Conservation (phyloP, 768 basidiomycete genomes). For the Russula virescens region DNA sequence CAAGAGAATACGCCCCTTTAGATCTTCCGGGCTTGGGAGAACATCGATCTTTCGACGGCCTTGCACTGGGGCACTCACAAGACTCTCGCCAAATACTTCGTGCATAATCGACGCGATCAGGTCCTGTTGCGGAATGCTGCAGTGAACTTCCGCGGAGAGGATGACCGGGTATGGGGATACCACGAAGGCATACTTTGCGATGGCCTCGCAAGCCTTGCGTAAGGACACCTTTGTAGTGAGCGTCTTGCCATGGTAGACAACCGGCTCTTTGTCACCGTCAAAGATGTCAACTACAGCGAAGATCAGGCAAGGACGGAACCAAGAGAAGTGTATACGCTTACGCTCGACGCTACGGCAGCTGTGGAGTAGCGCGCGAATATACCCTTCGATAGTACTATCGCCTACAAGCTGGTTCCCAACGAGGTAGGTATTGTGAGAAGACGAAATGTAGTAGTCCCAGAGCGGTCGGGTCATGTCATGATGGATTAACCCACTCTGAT, state of each 20-base stretch:
- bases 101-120: conserved; percentile 69
- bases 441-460: conserved; percentile 82
- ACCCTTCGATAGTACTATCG: conserved; percentile 85
- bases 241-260: conserved; percentile 87
- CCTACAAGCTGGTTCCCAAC: conserved; percentile 85
- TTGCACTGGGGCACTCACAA: conserved; percentile 46
- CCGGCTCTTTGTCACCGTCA: conserved; percentile 79
- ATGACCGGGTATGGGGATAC: conserved; percentile 89
- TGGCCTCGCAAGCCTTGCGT: conserved; percentile 76
- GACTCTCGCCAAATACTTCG: conserved; percentile 49
- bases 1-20: conserved; percentile 73
- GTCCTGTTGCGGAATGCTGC: conserved; percentile 72
- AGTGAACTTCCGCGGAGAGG: conserved; percentile 91
- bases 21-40: conserved; percentile 80
- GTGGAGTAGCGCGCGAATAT: conserved; percentile 84
- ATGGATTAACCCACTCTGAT: conserved; percentile 47
- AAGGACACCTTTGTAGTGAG: conserved; percentile 78
- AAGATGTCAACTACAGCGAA: conserved; percentile 74
- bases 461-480: conserved; percentile 90
- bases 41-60: conserved; percentile 42
- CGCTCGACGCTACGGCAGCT: conserved; percentile 93
- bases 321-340: conserved; percentile 35
- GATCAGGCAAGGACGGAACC: not conserved
- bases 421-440: conserved; percentile 91
- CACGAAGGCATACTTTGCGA: conserved; percentile 85